A percentile compares a stretch with the other conserved stretches of the same genome.
Evolutionary conservation across 2,329 filamentous ascomycete species (phyloP).

Genomic region (Fusarium poae): DNA sequence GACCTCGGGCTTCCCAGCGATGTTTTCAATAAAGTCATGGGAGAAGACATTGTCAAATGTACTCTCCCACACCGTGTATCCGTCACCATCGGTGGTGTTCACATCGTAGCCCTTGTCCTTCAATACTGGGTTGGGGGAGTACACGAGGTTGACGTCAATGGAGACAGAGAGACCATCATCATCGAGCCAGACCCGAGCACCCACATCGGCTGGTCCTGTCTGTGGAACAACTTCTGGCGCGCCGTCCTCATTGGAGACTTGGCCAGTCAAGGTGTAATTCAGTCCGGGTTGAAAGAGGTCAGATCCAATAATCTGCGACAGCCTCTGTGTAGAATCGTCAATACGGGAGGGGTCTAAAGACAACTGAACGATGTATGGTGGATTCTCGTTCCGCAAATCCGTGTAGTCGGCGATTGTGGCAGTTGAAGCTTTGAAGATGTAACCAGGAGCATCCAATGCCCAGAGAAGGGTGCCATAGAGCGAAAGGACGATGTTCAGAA

Average conservation of each 20-base stretch:
- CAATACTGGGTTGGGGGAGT: accelerated
- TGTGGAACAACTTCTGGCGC: background rate
- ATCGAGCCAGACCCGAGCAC: slow-evolving; percentile 38
- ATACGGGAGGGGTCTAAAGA: background rate
- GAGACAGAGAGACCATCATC: slow-evolving; percentile 26
- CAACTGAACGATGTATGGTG: slow-evolving; percentile 34
- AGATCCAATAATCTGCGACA: slow-evolving; percentile 19
- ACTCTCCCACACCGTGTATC: slow-evolving; percentile 27
- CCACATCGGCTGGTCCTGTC: background rate
- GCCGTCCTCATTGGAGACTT: slow-evolving; percentile 2
- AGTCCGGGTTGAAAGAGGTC: slow-evolving; percentile 24
- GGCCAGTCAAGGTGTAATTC: slow-evolving; percentile 34
- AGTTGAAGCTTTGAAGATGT: slow-evolving; percentile 19
- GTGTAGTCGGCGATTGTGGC: slow-evolving; percentile 19
- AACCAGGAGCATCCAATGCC: slow-evolving; percentile 36
- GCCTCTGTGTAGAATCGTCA: background rate
- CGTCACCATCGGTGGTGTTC: background rate
- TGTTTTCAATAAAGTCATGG: accelerated
- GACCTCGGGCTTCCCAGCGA: slow-evolving; percentile 26
- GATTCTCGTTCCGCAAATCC: background rate
- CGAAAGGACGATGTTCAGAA: slow-evolving; percentile 22
- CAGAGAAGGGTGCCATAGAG: slow-evolving; percentile 37
- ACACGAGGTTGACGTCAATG: slow-evolving; percentile 1
- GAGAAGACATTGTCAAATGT: slow-evolving; percentile 29
- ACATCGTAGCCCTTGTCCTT: background rate